Evolutionary conservation across 2,329 filamentous ascomycete genomes (phyloP).

Genomic region (Colletotrichum spaethianum): DNA sequence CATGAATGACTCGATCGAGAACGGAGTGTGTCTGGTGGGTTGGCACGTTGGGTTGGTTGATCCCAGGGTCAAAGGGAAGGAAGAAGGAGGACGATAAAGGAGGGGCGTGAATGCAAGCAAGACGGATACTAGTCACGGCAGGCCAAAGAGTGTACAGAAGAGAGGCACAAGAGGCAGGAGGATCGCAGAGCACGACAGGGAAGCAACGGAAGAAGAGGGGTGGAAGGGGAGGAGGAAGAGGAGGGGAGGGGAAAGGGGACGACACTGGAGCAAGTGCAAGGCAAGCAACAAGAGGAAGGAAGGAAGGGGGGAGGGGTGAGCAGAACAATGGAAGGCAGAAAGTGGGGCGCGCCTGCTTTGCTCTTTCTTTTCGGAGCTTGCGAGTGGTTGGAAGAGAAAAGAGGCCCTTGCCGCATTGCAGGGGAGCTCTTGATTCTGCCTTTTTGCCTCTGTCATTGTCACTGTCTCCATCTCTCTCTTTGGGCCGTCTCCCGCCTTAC

Average conservation of each 20-base stretch:
- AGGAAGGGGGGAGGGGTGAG: slow-evolving; percentile 10
- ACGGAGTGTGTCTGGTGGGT: slow-evolving; percentile 30
- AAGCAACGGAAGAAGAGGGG: slow-evolving; percentile 9
- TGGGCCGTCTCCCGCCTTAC: not conserved
- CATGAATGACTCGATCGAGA: slow-evolving; percentile 40
- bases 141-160: slow-evolving; percentile 2
- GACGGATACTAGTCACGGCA: slow-evolving; percentile 23
- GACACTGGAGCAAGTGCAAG: not conserved
- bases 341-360: slow-evolving; percentile 17
- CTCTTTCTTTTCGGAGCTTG: slow-evolving; percentile 38
- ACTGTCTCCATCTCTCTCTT: not conserved
- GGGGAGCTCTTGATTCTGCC: slow-evolving; percentile 25
- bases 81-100: slow-evolving; percentile 6
- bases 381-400: slow-evolving; percentile 32
- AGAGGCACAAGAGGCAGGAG: slow-evolving; percentile 21
- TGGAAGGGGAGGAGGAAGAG: not conserved
- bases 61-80: slow-evolving; percentile 30
- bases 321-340: not conserved
- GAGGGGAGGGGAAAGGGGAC: not conserved
- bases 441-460: slow-evolving; percentile 6
- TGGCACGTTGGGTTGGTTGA: slow-evolving; percentile 32
- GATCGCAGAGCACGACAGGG: slow-evolving; percentile 30
- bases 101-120: slow-evolving; percentile 31
- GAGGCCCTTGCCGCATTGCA: slow-evolving; percentile 16
- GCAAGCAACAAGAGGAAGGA: not conserved